phyloP scores from a whole-genome alignment of 495 filamentous ascomycete species.

The Aspergillus nidulans region DNA sequence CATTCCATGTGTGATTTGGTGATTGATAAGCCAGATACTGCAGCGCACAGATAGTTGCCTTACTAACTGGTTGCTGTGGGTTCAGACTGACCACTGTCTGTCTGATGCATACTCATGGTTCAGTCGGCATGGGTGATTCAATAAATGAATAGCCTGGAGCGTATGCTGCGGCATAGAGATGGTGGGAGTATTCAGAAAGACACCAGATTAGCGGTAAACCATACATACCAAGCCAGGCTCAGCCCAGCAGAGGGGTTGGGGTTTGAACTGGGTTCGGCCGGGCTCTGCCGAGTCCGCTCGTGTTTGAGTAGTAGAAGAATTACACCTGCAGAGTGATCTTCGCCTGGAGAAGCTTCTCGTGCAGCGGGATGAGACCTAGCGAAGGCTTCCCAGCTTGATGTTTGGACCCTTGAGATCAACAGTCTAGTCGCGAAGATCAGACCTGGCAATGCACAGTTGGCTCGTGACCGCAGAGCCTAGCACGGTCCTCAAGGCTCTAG shows the following conservation, averaged over 20 bases:
- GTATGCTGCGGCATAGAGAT: too few relatives aligned
- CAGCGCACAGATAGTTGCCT: not conserved
- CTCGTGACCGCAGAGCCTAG: too few relatives aligned
- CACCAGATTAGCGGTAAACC: not conserved
- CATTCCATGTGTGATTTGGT: slow-evolving; percentile 9
- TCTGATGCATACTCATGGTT: not conserved
- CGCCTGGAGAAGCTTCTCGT: slow-evolving; percentile 1
- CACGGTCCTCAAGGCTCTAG: too few relatives aligned
- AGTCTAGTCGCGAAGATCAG: not conserved
- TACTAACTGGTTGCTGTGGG: not conserved
- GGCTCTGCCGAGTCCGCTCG: not conserved
- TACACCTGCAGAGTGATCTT: slow-evolving; percentile 1
- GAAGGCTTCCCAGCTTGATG: not conserved
- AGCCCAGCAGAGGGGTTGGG: not conserved
- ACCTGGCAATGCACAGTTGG: not conserved
- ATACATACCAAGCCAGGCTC: not conserved
- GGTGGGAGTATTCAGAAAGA: not conserved
- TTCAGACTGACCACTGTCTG: not conserved
- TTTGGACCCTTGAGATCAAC: not conserved
- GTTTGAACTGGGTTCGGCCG: not conserved
- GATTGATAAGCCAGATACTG: not conserved
- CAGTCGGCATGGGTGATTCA: not conserved
- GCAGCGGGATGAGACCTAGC: not conserved
- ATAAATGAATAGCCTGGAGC: not conserved
- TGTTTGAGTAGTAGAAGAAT: not conserved